Evolutionary conservation across 495 filamentous ascomycete species (phyloP), one percentile per base, ranked within the genome.

Genomic region (Coniosporium apollinis): DNA sequence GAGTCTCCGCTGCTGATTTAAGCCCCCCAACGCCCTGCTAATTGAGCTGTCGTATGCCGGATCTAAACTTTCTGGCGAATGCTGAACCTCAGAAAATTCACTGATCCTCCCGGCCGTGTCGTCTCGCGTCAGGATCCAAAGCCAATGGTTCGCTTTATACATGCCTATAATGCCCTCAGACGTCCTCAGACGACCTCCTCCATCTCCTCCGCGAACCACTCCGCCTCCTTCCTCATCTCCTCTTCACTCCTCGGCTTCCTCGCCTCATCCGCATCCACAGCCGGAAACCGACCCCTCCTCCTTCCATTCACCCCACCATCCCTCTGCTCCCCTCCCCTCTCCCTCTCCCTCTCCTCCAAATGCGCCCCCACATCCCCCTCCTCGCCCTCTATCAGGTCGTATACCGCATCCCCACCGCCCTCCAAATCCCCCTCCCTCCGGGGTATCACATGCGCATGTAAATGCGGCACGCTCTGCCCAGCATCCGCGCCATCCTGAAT

Each of bases 381-480:
- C 52, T 91, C 82, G 22, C 67, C 72, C 50, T 92, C 84, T 55
- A 94, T 62, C 64, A 77, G 60, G 37, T 74, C 69, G 58, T 96
- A 93, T 33, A 96, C 69, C 43, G 57, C 61, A 60, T 79, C 74
- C 18, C 57, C 65, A 0, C 63, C 68, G 3, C 67, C 72, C 28
- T 65, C 60, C 34, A 76, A 32, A 60, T 79, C 74, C 15, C 54
- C 60, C 37, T 38, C 42, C 45, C 66, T 66, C 26, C 89, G 60
- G 16, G 89, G 89, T 35, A 97, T 94, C 22, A 96, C 72, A 61
- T 97, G 91, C 32, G 79, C 75, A 58, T 97, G 91, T 10, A 96
- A 74, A 60, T 97, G 89, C 7, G 79, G 61, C 16, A 97, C 85
- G 18, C 71, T 80, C 65, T 97, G 89, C 0, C 89, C 89, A 1